Percentiles rank a stretch among this genome's conserved stretches.
phyloP scores from a whole-genome alignment of 1,284 basidiomycete species.

The Ceratobasidium theobromae region DNA sequence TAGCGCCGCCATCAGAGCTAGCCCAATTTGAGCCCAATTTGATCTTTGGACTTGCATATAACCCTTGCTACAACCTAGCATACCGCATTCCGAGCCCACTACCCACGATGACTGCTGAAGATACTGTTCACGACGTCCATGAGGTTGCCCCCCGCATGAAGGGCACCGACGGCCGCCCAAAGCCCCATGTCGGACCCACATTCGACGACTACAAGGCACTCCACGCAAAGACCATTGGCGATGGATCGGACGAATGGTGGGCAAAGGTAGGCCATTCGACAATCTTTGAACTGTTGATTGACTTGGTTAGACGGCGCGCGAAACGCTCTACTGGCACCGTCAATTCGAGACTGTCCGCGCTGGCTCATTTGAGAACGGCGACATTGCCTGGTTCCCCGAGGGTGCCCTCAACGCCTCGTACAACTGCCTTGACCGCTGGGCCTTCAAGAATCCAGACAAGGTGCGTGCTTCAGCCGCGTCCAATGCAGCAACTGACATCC shows the following conservation, averaged over 20 bases:
- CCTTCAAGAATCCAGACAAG: slow-evolving; percentile 87
- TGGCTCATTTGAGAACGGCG: slow-evolving; percentile 83
- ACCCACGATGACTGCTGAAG: slow-evolving; percentile 22
- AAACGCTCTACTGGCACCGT: slow-evolving; percentile 85
- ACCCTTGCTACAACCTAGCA: background rate
- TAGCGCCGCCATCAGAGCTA: background rate
- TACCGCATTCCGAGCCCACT: background rate
- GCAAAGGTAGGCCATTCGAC: slow-evolving; percentile 57
- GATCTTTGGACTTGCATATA: too few species aligned
- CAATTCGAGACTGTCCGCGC: slow-evolving; percentile 88
- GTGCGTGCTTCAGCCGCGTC: slow-evolving; percentile 46
- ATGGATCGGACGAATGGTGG: slow-evolving; percentile 85
- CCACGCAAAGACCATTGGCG: slow-evolving; percentile 72
- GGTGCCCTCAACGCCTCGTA: slow-evolving; percentile 89
- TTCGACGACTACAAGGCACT: slow-evolving; percentile 67
- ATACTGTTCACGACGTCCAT: slow-evolving; percentile 29
- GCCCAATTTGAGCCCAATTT: background rate
- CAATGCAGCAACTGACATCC: slow-evolving; percentile 38
- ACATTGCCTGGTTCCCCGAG: slow-evolving; percentile 95
- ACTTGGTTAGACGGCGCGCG: slow-evolving; percentile 65
- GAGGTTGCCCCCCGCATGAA: slow-evolving; percentile 64
- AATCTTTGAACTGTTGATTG: background rate
- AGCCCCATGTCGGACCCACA: slow-evolving; percentile 75
- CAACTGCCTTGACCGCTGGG: slow-evolving; percentile 98
- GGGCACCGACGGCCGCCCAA: slow-evolving; percentile 53